A percentile compares a stretch with the other conserved stretches of the same genome.
phyloP scores from a whole-genome alignment of 2,329 filamentous ascomycete species.

The Triangularia verruculosa region DNA sequence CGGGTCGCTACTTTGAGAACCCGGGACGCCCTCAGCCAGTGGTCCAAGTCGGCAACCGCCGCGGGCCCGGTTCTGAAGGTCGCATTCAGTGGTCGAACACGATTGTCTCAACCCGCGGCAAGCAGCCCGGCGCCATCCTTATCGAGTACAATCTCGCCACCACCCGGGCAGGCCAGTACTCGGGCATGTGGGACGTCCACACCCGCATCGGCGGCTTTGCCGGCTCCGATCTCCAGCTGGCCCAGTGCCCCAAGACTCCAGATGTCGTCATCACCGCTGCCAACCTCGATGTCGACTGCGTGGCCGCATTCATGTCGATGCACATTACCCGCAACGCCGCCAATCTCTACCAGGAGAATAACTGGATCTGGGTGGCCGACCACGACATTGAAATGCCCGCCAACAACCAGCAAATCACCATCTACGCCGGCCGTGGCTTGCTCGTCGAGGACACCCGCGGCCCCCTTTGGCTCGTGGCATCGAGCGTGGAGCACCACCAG shows the following conservation, averaged over 20 bases:
- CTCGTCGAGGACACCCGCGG: constrained; percentile 39
- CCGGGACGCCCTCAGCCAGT: constrained; percentile 58
- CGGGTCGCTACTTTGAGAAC: constrained; percentile 54
- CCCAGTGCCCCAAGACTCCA: constrained; percentile 59
- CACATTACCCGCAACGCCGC: constrained; percentile 36
- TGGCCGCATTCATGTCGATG: constrained; percentile 39
- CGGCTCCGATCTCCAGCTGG: constrained; percentile 64
- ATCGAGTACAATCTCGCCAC: constrained; percentile 67
- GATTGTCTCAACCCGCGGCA: constrained; percentile 63
- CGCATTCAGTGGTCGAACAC: constrained; percentile 67
- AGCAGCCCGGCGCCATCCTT: constrained; percentile 63
- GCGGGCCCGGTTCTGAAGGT: constrained; percentile 56
- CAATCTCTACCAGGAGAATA: constrained; percentile 39
- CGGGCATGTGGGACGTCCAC: constrained; percentile 70
- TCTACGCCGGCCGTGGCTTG: constrained; percentile 35
- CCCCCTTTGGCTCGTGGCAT: constrained; percentile 56
- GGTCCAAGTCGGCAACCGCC: constrained; percentile 55
- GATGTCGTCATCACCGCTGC: constrained; percentile 23
- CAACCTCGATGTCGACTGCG: constrained; percentile 34
- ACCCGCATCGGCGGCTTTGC: constrained; percentile 68
- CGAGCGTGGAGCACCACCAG: constrained; percentile 58
- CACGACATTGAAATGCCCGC: constrained; percentile 31
- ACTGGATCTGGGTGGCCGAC: constrained; percentile 40
- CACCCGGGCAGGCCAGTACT: constrained; percentile 31
- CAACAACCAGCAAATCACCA: constrained; percentile 31